phyloP scores from a whole-genome alignment of 148 eudicot species.

The Rheum nobile region DNA sequence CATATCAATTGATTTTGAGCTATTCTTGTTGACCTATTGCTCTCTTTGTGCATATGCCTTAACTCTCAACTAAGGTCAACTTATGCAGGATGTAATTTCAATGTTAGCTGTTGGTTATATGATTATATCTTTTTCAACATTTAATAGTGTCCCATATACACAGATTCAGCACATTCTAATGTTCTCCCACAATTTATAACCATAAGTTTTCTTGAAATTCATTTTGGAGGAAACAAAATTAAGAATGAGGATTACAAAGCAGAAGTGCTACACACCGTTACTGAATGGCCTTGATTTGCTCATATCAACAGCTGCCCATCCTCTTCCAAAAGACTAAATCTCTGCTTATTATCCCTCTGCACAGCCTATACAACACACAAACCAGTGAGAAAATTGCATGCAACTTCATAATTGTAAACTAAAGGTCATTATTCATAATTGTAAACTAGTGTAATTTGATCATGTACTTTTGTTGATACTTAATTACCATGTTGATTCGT shows the following conservation, averaged over 20 bases:
- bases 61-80: background rate
- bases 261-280: conserved; percentile 28
- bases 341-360: conserved; percentile 80
- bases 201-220: background rate
- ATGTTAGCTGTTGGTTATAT: background rate
- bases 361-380: conserved; percentile 50
- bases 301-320: conserved; percentile 78
- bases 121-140: background rate
- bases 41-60: background rate
- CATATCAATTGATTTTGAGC: background rate
- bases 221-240: background rate
- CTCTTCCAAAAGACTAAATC: conserved; percentile 83
- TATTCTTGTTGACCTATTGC: background rate
- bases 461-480: too few relatives aligned
- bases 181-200: background rate
- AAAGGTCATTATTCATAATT: too few relatives aligned
- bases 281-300: conserved; percentile 93
- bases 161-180: background rate
- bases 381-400: background rate
- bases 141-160: background rate
- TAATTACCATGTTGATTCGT: too few relatives aligned
- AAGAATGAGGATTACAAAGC: background rate
- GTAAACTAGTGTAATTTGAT: too few relatives aligned
- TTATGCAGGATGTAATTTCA: background rate
- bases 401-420: background rate